phyloP scores from a whole-genome alignment of 306 rosid species.

The Cercis canadensis region DNA sequence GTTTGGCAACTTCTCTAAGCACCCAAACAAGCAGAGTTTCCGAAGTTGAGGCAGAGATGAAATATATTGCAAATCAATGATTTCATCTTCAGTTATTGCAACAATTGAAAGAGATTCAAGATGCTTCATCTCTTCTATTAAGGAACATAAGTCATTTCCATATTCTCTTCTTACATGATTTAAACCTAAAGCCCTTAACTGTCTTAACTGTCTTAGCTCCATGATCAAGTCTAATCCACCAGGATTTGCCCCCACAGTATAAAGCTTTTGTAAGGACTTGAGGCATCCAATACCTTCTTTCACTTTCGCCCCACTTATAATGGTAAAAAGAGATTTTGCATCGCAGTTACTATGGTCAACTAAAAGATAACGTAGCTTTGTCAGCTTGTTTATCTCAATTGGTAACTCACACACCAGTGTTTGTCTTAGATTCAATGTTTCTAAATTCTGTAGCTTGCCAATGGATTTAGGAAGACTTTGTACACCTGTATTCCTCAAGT shows the following conservation, averaged over 20 bases:
- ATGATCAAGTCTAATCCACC: not conserved
- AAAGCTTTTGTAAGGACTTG: conserved; percentile 13
- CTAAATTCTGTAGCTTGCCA: not conserved
- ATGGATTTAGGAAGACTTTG: not conserved
- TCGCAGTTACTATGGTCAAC: not conserved
- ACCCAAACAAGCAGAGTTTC: too few species aligned
- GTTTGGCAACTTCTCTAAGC: too few species aligned
- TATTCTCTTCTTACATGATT: not conserved
- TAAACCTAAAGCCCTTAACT: conserved; percentile 15
- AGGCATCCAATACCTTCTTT: not conserved
- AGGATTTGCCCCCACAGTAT: not conserved
- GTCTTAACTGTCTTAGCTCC: not conserved
- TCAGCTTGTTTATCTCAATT: conserved; percentile 14
- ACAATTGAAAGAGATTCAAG: conserved; percentile 9
- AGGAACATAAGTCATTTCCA: not conserved
- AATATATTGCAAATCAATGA: too few species aligned
- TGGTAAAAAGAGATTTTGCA: not conserved
- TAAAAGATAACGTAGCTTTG: not conserved
- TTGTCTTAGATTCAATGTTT: not conserved
- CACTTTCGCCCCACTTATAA: not conserved
- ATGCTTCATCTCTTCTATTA: conserved; percentile 11
- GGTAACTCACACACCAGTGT: rapidly evolving
- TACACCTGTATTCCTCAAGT: not conserved
- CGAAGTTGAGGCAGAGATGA: too few species aligned
- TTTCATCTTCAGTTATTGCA: too few species aligned